Base-by-base conservation (phyloP, 306 rosid genomes). In the Alnus glutinosa region DNA sequence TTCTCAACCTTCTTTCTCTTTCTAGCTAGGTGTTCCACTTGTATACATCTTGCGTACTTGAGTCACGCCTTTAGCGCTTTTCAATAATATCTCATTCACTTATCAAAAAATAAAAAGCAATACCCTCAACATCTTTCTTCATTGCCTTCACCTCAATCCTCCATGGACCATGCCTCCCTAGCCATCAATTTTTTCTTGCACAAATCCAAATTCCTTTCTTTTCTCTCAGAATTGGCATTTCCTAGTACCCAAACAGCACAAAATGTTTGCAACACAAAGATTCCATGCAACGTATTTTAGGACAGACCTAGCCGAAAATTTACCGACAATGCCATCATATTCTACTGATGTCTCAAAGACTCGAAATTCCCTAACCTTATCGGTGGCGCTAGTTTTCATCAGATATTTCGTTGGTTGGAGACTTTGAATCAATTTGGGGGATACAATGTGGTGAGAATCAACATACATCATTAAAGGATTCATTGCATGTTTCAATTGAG, bases 241-340 rank as follows among this genome's bases (percentile, higher is more conserved):
- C 80, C 75, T 69, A 87, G 13, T 9, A 86, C 16, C 87, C 83
- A 91, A 83, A 89, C 85, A 64, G 91, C 75, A 69, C 69, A 76
- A 70, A 92, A 50, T 1, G 92, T 83, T 79, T 94, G 97, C 70
- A 88, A 63, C 84, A 89, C 75, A 71, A 91, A 86, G 72, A 79
- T 78, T 68, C 90, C 97, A 87, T 68, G 73, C 73, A 44, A 92
- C 94, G 52, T 81, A 89, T 83, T 81, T 91, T 39, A 89, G 66
- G 48, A 91, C 75, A 78, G 79, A 72, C 64, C 82, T 37, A 0
- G 79, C 87, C 59, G 89, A 83, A 76, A 89, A 30, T 2, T 85
- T 81, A 70, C 85, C 78, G 32, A 69, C 77, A 79, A 81, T 23
- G 18, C 77, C 86, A 59, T 78, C 37, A 3, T 7, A 11, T 63